Conservation (phyloP, 768 basidiomycete species). For the Leucosporidium creatinivorum region DNA sequence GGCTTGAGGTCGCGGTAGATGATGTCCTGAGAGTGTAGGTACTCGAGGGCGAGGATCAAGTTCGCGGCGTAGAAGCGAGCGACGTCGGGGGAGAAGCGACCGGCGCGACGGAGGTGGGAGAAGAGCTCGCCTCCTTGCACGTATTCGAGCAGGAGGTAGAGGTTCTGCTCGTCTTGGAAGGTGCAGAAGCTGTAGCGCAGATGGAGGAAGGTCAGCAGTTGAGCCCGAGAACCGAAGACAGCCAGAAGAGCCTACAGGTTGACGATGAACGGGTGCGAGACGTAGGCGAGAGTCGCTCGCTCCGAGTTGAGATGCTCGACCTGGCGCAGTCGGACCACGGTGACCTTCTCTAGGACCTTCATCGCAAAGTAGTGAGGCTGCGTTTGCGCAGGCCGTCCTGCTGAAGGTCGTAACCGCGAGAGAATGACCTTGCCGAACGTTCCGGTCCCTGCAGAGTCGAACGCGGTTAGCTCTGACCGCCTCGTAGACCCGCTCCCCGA, state of each 20-base stretch:
- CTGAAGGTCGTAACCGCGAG: conserved; percentile 59
- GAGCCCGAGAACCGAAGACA: background rate
- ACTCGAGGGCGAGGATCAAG: conserved; percentile 88
- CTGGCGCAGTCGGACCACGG: conserved; percentile 80
- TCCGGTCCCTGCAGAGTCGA: conserved; percentile 64
- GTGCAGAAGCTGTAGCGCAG: conserved; percentile 44
- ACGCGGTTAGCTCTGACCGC: background rate
- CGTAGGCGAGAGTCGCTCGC: conserved; percentile 80
- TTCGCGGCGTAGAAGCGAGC: conserved; percentile 96
- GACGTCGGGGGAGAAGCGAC: conserved; percentile 92
- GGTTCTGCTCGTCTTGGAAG: conserved; percentile 90
- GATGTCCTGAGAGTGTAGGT: conserved; percentile 91
- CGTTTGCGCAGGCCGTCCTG: conserved; percentile 46
- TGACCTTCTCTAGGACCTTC: conserved; percentile 79
- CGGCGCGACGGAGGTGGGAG: conserved; percentile 79
- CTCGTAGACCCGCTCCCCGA: no score
- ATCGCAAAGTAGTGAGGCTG: conserved; percentile 67
- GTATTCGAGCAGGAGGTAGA: conserved; percentile 85
- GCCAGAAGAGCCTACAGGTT: conserved; percentile 64
- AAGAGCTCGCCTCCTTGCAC: conserved; percentile 82
- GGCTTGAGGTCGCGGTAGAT: conserved; percentile 98
- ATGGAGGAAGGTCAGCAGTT: background rate
- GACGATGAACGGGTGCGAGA: conserved; percentile 91
- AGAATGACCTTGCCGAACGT: conserved; percentile 92
- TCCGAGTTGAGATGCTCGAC: conserved; percentile 98